Base-by-base conservation (phyloP, 1,139 yeast genomes). In the Arxiozyma telluris region DNA sequence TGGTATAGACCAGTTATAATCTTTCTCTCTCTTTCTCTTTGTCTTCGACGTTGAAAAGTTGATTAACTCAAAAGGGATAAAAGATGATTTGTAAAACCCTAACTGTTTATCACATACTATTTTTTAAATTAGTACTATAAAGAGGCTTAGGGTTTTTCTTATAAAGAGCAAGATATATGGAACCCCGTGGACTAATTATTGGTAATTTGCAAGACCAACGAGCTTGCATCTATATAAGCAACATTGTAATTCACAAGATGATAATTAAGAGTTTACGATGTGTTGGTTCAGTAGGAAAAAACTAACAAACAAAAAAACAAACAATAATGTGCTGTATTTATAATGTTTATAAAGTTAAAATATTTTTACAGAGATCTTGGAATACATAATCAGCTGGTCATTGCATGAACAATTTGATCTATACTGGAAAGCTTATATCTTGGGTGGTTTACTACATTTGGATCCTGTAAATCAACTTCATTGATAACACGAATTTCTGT, bases 81-180 rank as follows among this genome's bases (percentile, higher is more conserved):
- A 27, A 27, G 30, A 27, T 27, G 30, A 27, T 27, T 27, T 27
- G 11, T 5, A 15, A 45, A 45, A 12, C 47, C 53, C 60, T 64
- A 12, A 45, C 25, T 1, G n/a, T 38, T 11, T n/a, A 2, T 3
- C 21, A 21, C 23, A 30, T 30, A 30, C 25, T 18, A 45, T n/a
- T 9, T 25, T 20, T 6, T 7, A 17, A 18, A 30, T n/a, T 22
- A 17, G 5, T 41, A 45, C 47, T 30, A 18, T 45, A 45, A 45
- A 30, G 25, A 6, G 23, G 18, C 27, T 45, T 45, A 45, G 47
- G 47, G 47, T 22, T 30, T 30, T 5, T 30, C 20, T 22, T 3
- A 11, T 1, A 20, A 25, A 3, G 17, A 25, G 4, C 47, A 44
- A 25, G 20, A 44, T 15, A 34, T 12, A 34, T 34, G 17, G n/a